Conservation (phyloP, 768 basidiomycete species). For the Calocybe indica region DNA sequence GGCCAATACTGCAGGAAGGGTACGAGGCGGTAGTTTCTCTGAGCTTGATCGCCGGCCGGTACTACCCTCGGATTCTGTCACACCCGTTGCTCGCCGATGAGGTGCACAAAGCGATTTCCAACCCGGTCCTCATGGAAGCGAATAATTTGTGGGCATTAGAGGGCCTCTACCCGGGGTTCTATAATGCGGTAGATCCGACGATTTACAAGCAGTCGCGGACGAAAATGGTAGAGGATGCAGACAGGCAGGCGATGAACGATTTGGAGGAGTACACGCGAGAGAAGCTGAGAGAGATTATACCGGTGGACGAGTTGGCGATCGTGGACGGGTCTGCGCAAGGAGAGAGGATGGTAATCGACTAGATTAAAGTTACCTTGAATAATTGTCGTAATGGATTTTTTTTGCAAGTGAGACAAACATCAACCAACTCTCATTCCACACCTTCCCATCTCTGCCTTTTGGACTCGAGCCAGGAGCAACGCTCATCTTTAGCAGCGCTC, state of each 20-base stretch:
- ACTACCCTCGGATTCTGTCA: slow-evolving; percentile 66
- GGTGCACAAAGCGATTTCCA: slow-evolving; percentile 32
- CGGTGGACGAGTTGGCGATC: slow-evolving; percentile 14
- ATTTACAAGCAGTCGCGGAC: slow-evolving; percentile 45
- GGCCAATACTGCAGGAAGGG: slow-evolving; percentile 55
- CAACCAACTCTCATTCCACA: too few species aligned
- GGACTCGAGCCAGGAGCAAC: slow-evolving; percentile 12
- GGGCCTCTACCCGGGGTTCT: slow-evolving; percentile 59
- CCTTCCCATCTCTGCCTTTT: not conserved
- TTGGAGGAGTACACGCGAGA: slow-evolving; percentile 34
- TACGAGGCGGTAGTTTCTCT: slow-evolving; percentile 65
- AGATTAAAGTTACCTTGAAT: not conserved
- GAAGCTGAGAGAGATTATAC: slow-evolving; percentile 18
- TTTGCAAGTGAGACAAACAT: too few species aligned
- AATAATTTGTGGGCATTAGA: slow-evolving; percentile 58
- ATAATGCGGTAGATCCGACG: slow-evolving; percentile 67
- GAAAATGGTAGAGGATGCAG: slow-evolving; percentile 60
- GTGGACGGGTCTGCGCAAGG: slow-evolving; percentile 10
- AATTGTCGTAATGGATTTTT: too few species aligned
- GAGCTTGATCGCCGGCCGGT: slow-evolving; percentile 69
- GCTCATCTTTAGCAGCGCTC: slow-evolving; percentile 14
- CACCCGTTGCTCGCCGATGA: slow-evolving; percentile 51
- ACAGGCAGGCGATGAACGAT: slow-evolving; percentile 36
- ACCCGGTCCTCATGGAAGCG: slow-evolving; percentile 7
- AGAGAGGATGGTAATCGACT: slow-evolving; percentile 14